Conservation (phyloP, 805 yeast genomes). For the Pichia nakasei region DNA sequence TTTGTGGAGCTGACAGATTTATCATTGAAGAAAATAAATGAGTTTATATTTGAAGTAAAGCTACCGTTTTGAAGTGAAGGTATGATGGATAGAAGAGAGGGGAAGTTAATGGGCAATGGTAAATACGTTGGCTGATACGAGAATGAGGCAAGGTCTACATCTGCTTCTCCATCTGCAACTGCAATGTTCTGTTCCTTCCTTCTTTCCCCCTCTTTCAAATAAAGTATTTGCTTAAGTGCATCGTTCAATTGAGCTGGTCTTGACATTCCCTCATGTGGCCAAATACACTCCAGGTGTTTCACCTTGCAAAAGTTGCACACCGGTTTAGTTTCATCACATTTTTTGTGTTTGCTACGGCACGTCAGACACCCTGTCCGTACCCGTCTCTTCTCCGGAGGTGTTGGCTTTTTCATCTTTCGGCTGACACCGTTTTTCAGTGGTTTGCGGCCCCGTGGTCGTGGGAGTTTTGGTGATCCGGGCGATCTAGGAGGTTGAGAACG, state of each 20-base stretch:
- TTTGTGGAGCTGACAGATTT: constrained; percentile 4
- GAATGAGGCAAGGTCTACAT: too few species aligned
- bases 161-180: too few species aligned
- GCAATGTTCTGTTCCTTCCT: too few species aligned
- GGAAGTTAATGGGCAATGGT: constrained; percentile 5
- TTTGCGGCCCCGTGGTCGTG: background rate
- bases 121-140: constrained; percentile 5
- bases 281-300: constrained; percentile 30
- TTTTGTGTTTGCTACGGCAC: constrained; percentile 44
- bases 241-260: constrained; percentile 4
- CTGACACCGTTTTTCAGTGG: background rate
- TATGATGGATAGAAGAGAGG: constrained; percentile 7
- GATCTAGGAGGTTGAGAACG: too few species aligned
- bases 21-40: constrained; percentile 10
- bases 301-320: constrained; percentile 38
- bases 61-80: constrained; percentile 4
- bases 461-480: too few species aligned
- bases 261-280: constrained; percentile 21
- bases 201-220: too few species aligned
- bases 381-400: constrained; percentile 29
- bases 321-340: constrained; percentile 48
- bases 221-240: constrained; percentile 1
- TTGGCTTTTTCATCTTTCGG: constrained; percentile 19
- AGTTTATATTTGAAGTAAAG: constrained; percentile 4
- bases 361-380: constrained; percentile 42